A percentile compares a stretch with the other conserved stretches of the same genome.
Evolutionary conservation across 2,329 filamentous ascomycete species (phyloP).

Genomic region (Aspergillus sp.): DNA sequence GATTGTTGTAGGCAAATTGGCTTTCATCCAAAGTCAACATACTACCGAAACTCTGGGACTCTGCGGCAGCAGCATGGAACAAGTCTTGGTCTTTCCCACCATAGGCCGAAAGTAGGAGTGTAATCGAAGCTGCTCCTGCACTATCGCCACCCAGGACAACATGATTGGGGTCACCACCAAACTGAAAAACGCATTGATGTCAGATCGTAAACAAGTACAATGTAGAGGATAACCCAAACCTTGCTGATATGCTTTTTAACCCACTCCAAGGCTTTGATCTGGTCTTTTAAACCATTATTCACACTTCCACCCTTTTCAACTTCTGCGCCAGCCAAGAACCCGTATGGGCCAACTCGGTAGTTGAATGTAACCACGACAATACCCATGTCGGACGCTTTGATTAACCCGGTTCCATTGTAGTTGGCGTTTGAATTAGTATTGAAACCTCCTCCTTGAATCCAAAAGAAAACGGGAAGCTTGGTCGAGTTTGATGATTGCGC

Average conservation of each 20-base stretch:
- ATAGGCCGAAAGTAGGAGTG: conserved; percentile 57
- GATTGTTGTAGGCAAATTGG: conserved; percentile 50
- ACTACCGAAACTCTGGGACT: conserved; percentile 50
- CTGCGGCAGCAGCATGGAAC: conserved; percentile 50
- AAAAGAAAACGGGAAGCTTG: conserved; percentile 61
- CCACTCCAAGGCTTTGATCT: conserved; percentile 66
- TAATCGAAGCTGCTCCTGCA: conserved; percentile 62
- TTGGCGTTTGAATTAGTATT: conserved; percentile 55
- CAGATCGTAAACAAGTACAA: not conserved
- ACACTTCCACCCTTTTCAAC: conserved; percentile 46
- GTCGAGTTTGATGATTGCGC: conserved; percentile 28
- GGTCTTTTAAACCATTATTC: conserved; percentile 68
- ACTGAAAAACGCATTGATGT: conserved; percentile 35
- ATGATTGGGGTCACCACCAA: conserved; percentile 65
- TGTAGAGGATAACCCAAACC: conserved; percentile 21
- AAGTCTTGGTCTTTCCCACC: conserved; percentile 44
- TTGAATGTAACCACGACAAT: conserved; percentile 70
- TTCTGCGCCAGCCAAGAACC: conserved; percentile 62
- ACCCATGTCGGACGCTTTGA: conserved; percentile 52
- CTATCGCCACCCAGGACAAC: conserved; percentile 66
- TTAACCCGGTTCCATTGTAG: conserved; percentile 58
- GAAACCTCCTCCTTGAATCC: conserved; percentile 60
- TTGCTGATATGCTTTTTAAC: conserved; percentile 58
- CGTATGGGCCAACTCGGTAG: conserved; percentile 70
- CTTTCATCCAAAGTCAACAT: conserved; percentile 45